A percentile compares a stretch with the other conserved stretches of the same genome.
Evolutionary conservation across 768 basidiomycete genomes (phyloP).

Genomic region (Thelephora aurantiotincta): DNA sequence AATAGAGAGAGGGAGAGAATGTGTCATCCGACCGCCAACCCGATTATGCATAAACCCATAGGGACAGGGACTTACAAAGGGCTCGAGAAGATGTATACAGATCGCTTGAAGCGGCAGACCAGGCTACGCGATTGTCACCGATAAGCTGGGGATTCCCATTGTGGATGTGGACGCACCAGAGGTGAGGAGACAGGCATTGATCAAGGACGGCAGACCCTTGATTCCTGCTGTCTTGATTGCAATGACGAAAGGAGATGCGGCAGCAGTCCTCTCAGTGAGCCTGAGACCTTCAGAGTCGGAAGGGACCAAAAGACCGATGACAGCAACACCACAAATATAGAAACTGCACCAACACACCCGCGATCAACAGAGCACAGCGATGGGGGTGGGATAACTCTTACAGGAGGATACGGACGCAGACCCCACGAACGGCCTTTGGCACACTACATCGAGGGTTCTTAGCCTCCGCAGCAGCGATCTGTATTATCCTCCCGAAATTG

Average conservation of each 20-base stretch:
- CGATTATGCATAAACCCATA: not conserved
- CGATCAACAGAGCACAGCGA: not conserved
- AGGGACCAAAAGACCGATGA: slow-evolving; percentile 35
- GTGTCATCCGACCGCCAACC: not conserved
- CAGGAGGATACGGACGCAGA: slow-evolving; percentile 58
- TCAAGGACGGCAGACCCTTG: slow-evolving; percentile 33
- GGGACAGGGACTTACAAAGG: slow-evolving; percentile 14
- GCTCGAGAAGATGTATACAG: slow-evolving; percentile 25
- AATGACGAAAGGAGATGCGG: slow-evolving; percentile 43
- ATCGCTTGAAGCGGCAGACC: slow-evolving; percentile 27
- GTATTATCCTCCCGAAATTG: not conserved
- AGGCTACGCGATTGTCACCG: slow-evolving; percentile 11
- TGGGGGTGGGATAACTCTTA: slow-evolving; percentile 39
- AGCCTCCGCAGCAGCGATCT: slow-evolving; percentile 33
- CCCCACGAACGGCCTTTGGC: slow-evolving; percentile 26
- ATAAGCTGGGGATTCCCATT: not conserved
- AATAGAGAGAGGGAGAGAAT: too few species aligned
- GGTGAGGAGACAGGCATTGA: slow-evolving; percentile 17
- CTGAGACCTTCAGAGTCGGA: slow-evolving; percentile 28
- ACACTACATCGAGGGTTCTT: slow-evolving; percentile 32
- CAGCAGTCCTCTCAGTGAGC: slow-evolving; percentile 24
- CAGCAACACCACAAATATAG: slow-evolving; percentile 26
- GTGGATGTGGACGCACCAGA: slow-evolving; percentile 2
- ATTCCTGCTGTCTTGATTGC: slow-evolving; percentile 43
- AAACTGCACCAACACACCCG: slow-evolving; percentile 11